A percentile compares a stretch with the other conserved stretches of the same genome.
Evolutionary conservation across 768 basidiomycete genomes (phyloP).

Genomic region (Tylopilus sp.): DNA sequence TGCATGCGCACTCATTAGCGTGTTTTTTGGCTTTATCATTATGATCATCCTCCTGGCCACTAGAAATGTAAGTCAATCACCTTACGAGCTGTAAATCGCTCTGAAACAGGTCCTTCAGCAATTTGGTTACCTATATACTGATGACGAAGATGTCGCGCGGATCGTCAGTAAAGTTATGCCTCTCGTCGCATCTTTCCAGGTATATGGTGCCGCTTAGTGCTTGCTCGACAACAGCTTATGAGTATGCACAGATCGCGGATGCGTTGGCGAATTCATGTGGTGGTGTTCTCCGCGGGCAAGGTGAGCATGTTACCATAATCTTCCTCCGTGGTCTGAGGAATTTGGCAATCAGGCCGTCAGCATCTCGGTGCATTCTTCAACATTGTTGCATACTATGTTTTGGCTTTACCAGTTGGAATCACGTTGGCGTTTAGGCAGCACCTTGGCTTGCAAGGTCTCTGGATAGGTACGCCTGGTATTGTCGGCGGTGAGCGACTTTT

Average conservation of each 20-base stretch:
- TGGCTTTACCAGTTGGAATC: slow-evolving; percentile 52
- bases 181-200: slow-evolving; percentile 54
- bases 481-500: background rate
- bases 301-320: slow-evolving; percentile 17
- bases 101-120: slow-evolving; percentile 29
- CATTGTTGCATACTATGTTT: slow-evolving; percentile 57
- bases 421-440: slow-evolving; percentile 45
- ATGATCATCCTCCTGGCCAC: slow-evolving; percentile 56
- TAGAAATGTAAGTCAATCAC: slow-evolving; percentile 46
- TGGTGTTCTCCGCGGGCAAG: slow-evolving; percentile 48
- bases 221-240: background rate
- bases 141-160: slow-evolving; percentile 51
- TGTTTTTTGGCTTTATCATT: slow-evolving; percentile 53
- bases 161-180: slow-evolving; percentile 51
- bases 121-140: slow-evolving; percentile 67
- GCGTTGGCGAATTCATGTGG: slow-evolving; percentile 51
- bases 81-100: background rate
- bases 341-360: slow-evolving; percentile 43
- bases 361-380: slow-evolving; percentile 75
- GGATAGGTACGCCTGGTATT: slow-evolving; percentile 39
- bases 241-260: slow-evolving; percentile 40
- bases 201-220: slow-evolving; percentile 7
- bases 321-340: slow-evolving; percentile 1
- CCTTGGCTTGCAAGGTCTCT: slow-evolving; percentile 47
- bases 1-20: slow-evolving; percentile 60